These are phyloP conservation scores for Geotrichum armillariae DNA, from an alignment of 1,139 yeast genomes.

Conservation along the genomic window DNA sequence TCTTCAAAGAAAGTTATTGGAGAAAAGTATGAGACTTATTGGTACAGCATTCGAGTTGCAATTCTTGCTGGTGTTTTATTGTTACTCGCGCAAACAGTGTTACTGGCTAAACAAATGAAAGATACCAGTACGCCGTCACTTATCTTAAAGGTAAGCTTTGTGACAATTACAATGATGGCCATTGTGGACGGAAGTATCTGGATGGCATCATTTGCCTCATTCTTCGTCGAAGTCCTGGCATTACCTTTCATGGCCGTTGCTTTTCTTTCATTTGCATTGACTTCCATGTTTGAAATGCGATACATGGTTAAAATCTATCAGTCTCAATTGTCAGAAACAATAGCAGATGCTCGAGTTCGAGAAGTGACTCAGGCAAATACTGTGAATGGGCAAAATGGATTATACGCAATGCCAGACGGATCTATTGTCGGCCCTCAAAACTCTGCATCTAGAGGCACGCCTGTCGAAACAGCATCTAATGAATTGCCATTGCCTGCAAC, in stretches of 20 bases:
- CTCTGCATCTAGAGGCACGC: not conserved
- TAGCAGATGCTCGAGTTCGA: conserved; percentile 51
- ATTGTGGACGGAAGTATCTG: conserved; percentile 69
- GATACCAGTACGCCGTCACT: conserved; percentile 77
- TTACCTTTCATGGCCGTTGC: conserved; percentile 70
- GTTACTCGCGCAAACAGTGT: conserved; percentile 48
- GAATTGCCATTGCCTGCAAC: conserved; percentile 11
- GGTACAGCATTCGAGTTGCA: conserved; percentile 39
- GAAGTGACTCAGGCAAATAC: conserved; percentile 21
- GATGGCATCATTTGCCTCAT: conserved; percentile 58
- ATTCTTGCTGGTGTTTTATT: conserved; percentile 47
- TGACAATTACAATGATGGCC: conserved; percentile 56
- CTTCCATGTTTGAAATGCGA: conserved; percentile 75
- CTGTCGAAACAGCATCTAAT: conserved; percentile 1
- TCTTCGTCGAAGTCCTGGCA: conserved; percentile 58
- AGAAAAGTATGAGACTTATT: conserved; percentile 52
- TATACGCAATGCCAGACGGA: conserved; percentile 32
- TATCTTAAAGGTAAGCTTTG: conserved; percentile 66
- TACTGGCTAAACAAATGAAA: conserved; percentile 66
- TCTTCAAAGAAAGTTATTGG: conserved; percentile 53
- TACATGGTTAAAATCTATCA: conserved; percentile 68
- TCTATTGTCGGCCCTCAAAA: conserved; percentile 20
- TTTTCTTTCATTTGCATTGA: conserved; percentile 65
- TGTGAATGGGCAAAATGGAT: conserved; percentile 22
- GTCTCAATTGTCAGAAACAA: conserved; percentile 73